Base-by-base conservation (phyloP, 345 rosid genomes). In the Eucalyptus curtisii region DNA sequence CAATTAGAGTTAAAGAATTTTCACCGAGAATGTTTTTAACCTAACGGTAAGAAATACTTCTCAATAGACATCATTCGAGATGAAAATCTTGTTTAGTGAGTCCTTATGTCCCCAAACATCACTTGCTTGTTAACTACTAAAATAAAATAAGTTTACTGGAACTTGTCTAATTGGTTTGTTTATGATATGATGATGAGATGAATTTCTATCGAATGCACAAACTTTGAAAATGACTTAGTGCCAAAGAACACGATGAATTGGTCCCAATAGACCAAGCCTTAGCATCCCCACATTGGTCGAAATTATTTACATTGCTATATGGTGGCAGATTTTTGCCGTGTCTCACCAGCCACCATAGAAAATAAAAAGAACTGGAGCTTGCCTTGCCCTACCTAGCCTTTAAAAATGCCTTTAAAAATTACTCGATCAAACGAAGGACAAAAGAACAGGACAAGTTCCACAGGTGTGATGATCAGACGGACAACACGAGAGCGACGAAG, bases 91-190 rank as follows among this genome's bases (percentile, higher is more conserved):
- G 15, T 71, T 9, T 10, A 13, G 82, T 19, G 45, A 20, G 45
- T 5, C 13, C 3, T 71, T 3, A 76, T 19, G 2, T n/a, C 15
- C 5, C 30, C 8, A 0, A 6, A 40, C 15, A 20, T 9, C 44
- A 5, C 44, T 33, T 3, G 7, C 81, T 68, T 11, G 4, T 33
- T 33, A 68, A 68, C 81, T 9, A 33, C 9, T 8, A 33, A 33
- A 17, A 33, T 68, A 33, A 8, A 17, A 10, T 10, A 9, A 68
- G 25, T 1, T 5, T 59, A 5, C 4, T 16, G 17, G 4, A 16
- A 33, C 44, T 31, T 19, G 2, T 33, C 7, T 68, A 68, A 0
- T 16, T 1, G 4, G 7, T 17, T 10, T 33, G 7, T 7, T 31
- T 7, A 68, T 68, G 24, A 33, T 68, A 31, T 2, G 10, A 33